phyloP scores from a whole-genome alignment of 2,329 filamentous ascomycete species.

The Endocalyx cinctus region DNA sequence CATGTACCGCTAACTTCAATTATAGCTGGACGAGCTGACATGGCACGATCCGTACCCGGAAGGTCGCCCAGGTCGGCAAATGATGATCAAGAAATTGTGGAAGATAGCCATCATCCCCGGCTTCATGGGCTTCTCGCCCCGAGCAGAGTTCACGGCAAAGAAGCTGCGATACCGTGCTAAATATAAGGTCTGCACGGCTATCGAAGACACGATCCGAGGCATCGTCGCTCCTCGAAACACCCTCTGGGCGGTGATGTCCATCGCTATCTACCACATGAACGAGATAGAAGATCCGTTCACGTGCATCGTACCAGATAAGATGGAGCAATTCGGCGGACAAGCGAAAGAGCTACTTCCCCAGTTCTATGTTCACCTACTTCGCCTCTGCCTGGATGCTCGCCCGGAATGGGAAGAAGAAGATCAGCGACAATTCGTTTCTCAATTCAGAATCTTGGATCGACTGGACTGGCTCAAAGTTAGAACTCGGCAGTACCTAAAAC shows the following conservation, averaged over 20 bases:
- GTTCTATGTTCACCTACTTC: constrained; percentile 14
- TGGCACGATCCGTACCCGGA: constrained; percentile 17
- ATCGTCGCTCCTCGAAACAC: constrained; percentile 11
- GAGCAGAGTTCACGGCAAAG: constrained; percentile 6
- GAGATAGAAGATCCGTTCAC: constrained; percentile 8
- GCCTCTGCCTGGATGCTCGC: constrained; percentile 8
- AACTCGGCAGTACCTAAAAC: constrained; percentile 5
- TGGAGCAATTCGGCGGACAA: constrained; percentile 15
- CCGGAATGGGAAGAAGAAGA: too few relatives aligned
- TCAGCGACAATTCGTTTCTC: background rate
- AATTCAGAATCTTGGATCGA: constrained; percentile 8
- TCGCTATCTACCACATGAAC: constrained; percentile 16
- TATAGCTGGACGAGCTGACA: constrained; percentile 14
- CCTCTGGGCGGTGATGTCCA: constrained; percentile 12
- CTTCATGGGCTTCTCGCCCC: too few relatives aligned
- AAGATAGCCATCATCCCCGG: too few relatives aligned
- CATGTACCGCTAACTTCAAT: too few relatives aligned
- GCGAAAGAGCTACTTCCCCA: constrained; percentile 9
- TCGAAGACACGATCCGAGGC: constrained; percentile 10
- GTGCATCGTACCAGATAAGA: constrained; percentile 12
- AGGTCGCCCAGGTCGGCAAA: constrained; percentile 6
- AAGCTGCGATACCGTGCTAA: constrained; percentile 16
- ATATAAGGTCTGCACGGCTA: constrained; percentile 10
- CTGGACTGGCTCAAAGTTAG: constrained; percentile 11
- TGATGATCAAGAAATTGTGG: constrained; percentile 14